Evolutionary conservation across 2,329 filamentous ascomycete genomes (phyloP).

Genomic region (Colletotrichum sansevieriae): DNA sequence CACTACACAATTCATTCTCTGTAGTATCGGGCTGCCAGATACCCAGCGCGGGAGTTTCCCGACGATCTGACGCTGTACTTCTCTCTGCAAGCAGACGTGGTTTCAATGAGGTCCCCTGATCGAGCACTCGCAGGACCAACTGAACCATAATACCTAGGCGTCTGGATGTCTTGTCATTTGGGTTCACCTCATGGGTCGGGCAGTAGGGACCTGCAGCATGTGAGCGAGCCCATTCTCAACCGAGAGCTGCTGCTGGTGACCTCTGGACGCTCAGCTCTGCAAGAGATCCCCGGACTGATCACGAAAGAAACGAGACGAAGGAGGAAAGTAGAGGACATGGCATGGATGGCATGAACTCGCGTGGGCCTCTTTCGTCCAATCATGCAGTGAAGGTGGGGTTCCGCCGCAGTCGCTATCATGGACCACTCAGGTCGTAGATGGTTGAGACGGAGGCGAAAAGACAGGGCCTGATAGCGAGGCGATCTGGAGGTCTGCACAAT

Average conservation of each 20-base stretch:
- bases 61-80: constrained; percentile 21
- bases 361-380: constrained; percentile 40
- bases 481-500: constrained; percentile 4
- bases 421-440: not conserved
- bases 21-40: not conserved
- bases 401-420: not conserved
- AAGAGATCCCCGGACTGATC: constrained; percentile 19
- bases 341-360: constrained; percentile 28
- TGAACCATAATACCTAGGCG: constrained; percentile 5
- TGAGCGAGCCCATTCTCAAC: constrained; percentile 29
- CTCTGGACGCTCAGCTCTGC: constrained; percentile 11
- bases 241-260: constrained; percentile 17
- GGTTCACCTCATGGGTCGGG: constrained; percentile 23
- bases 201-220: constrained; percentile 35
- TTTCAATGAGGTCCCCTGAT: constrained; percentile 31
- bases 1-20: too few relatives aligned
- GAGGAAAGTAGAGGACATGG: constrained; percentile 16
- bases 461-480: not conserved
- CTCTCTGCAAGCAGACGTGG: constrained; percentile 24
- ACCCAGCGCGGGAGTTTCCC: constrained; percentile 24
- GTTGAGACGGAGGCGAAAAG: constrained; percentile 1
- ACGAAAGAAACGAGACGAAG: constrained; percentile 38
- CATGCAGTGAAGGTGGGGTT: constrained; percentile 17
- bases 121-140: constrained; percentile 33
- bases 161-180: constrained; percentile 25